Percentiles rank a stretch among this genome's conserved stretches.
Conservation (phyloP, 352 stramenopile species). For the Phytophthora sansomeana region DNA sequence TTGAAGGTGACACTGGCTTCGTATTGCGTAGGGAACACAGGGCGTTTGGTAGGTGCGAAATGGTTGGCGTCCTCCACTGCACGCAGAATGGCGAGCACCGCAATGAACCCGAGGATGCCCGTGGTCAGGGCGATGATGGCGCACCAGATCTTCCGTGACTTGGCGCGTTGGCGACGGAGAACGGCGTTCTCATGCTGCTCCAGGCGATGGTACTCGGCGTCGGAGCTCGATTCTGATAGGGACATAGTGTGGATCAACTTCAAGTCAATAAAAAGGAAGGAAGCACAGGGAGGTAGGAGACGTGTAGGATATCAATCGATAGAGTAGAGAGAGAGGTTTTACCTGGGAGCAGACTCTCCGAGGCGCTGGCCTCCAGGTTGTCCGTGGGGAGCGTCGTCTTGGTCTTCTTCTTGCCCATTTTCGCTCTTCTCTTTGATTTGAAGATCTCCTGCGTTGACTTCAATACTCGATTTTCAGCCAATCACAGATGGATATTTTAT, state of each 20-base stretch:
- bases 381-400: constrained; percentile 58
- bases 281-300: not conserved
- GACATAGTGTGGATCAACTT: constrained; percentile 2
- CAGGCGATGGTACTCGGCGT: constrained; percentile 39
- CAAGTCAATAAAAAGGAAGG: constrained; percentile 11
- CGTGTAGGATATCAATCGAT: constrained; percentile 11
- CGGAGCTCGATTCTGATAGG: constrained; percentile 27
- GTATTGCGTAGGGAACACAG: constrained; percentile 84
- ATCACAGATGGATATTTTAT: constrained; percentile 9
- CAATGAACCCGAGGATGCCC: constrained; percentile 87
- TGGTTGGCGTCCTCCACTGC: constrained; percentile 83
- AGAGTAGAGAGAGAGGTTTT: not conserved
- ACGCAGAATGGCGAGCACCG: constrained; percentile 81
- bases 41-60: constrained; percentile 71
- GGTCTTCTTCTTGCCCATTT: constrained; percentile 71
- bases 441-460: constrained; percentile 41
- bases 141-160: constrained; percentile 82
- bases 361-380: constrained; percentile 47
- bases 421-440: constrained; percentile 18
- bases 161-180: constrained; percentile 60
- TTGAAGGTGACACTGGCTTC: constrained; percentile 89
- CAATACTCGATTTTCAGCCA: constrained; percentile 38
- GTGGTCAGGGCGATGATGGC: constrained; percentile 79
- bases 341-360: constrained; percentile 64
- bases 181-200: constrained; percentile 48